These are phyloP conservation scores for Globisporangium okanoganense DNA, from an alignment of 352 stramenopile species.

Conservation along the genomic window DNA sequence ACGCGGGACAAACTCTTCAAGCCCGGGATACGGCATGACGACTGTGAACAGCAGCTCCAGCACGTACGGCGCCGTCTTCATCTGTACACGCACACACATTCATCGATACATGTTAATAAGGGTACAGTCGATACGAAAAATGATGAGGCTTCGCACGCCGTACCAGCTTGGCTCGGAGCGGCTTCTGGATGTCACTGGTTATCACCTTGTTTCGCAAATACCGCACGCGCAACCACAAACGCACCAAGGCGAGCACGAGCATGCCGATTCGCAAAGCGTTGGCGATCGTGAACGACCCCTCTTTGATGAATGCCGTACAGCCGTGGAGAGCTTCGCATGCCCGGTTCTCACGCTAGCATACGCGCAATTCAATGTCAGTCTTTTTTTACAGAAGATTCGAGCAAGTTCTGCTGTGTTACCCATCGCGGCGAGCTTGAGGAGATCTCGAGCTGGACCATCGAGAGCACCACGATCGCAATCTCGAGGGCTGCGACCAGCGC, in stretches of 20 bases:
- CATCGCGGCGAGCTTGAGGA: slow-evolving; percentile 5
- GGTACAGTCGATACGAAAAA: too few relatives aligned
- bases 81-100: slow-evolving; percentile 3
- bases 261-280: slow-evolving; percentile 32
- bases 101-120: not conserved
- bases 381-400: too few relatives aligned
- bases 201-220: slow-evolving; percentile 12
- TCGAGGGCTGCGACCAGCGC: slow-evolving; percentile 2
- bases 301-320: slow-evolving; percentile 33
- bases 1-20: slow-evolving; percentile 31
- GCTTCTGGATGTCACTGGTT: not conserved
- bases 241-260: slow-evolving; percentile 15
- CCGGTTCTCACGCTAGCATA: slow-evolving; percentile 39
- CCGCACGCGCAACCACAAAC: slow-evolving; percentile 22
- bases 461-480: slow-evolving; percentile 6
- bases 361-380: not conserved
- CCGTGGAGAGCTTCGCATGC: slow-evolving; percentile 19
- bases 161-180: slow-evolving; percentile 2
- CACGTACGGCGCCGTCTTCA: slow-evolving; percentile 13
- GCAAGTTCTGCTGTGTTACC: not conserved
- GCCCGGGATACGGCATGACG: slow-evolving; percentile 48
- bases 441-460: slow-evolving; percentile 12
- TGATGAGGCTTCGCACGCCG: not conserved
- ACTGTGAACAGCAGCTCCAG: slow-evolving; percentile 31
- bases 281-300: slow-evolving; percentile 31